These are phyloP conservation scores for Earliella scabrosa DNA, from an alignment of 1,284 basidiomycete genomes.

Conservation along the genomic window DNA sequence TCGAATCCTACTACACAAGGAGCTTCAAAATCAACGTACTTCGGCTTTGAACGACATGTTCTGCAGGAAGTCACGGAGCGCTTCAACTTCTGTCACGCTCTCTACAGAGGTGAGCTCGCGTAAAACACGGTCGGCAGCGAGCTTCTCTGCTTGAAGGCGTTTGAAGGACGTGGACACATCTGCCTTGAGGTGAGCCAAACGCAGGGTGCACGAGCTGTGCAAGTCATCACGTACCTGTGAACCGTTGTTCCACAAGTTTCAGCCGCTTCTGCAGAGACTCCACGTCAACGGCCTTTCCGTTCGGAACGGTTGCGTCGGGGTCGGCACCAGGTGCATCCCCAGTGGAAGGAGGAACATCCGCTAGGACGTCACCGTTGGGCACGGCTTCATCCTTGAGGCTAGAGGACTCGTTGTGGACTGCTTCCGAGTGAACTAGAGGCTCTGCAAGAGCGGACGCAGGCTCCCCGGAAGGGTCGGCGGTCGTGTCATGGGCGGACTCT, in stretches of 20 bases:
- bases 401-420: not conserved
- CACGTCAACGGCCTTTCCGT: constrained; percentile 34
- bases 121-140: constrained; percentile 71
- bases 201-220: not conserved
- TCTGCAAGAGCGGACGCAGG: not conserved
- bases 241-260: constrained; percentile 72
- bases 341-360: not conserved
- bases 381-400: not conserved
- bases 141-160: constrained; percentile 70
- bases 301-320: not conserved
- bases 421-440: not conserved
- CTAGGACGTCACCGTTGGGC: not conserved
- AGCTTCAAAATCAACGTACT: constrained; percentile 47
- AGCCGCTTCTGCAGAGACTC: constrained; percentile 67
- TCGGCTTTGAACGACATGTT: constrained; percentile 72
- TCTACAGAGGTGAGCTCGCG: constrained; percentile 77
- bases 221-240: constrained; percentile 54
- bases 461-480: not conserved
- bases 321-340: not conserved
- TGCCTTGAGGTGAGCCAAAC: constrained; percentile 30
- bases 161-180: constrained; percentile 81
- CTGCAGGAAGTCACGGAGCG: constrained; percentile 74
- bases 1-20: not conserved
- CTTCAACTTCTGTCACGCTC: constrained; percentile 65
- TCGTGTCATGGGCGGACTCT: too few species aligned